These are phyloP conservation scores for Russula sp. DNA, from an alignment of 768 basidiomycete genomes.

Conservation along the genomic window DNA sequence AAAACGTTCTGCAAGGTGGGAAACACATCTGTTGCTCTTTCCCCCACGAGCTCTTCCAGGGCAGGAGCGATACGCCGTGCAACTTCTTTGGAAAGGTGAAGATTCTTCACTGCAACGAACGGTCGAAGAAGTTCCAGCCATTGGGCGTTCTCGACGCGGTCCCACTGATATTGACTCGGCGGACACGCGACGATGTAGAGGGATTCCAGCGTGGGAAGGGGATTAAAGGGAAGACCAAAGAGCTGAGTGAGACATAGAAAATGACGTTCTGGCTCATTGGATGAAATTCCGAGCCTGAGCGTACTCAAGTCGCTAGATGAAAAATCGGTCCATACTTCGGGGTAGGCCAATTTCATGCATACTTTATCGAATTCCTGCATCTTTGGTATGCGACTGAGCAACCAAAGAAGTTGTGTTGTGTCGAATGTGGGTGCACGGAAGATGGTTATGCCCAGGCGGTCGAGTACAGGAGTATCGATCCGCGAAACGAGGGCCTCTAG, in stretches of 20 bases:
- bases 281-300: too few species aligned
- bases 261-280: too few species aligned
- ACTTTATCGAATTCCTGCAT: background rate
- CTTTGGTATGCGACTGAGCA: background rate
- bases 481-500: background rate
- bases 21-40: background rate
- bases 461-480: background rate
- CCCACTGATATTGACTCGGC: background rate
- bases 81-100: background rate
- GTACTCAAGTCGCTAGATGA: background rate
- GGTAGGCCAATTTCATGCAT: background rate
- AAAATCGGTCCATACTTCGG: background rate
- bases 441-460: background rate
- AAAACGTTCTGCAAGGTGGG: background rate
- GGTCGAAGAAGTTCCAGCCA: background rate
- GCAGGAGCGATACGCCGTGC: background rate
- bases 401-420: background rate
- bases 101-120: background rate
- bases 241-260: too few species aligned
- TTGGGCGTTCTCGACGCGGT: background rate
- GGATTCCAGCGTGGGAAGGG: background rate
- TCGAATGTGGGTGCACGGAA: background rate
- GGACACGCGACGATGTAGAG: background rate
- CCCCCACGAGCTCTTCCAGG: background rate
- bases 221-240: background rate